Base-by-base conservation (phyloP, 805 yeast species). In the Candida adriatica region DNA sequence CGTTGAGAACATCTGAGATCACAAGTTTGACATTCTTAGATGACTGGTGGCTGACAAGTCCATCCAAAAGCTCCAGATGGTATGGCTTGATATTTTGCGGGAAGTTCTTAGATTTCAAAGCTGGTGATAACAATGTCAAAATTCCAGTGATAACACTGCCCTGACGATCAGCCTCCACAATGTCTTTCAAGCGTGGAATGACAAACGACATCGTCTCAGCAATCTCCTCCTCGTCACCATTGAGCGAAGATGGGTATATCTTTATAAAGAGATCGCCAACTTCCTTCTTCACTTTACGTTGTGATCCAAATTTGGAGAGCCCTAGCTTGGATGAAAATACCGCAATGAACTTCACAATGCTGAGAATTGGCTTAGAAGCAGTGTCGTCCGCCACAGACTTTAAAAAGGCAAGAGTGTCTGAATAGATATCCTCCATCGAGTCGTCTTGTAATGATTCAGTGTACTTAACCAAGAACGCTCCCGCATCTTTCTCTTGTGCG, bases 361-460 rank as follows among this genome's bases (percentile, higher is more conserved):
- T 66, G 3, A 84, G 68, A 1, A 80, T 49, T 3, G 53, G 52
- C 33, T 65, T 68, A 51, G 73, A 83, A 5, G 58, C 45, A 6
- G 60, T 45, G 42, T 73, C 71, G 3, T 68, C 53, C 18, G 66
- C 43, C 0, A 75, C 69, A 5, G 77, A 86, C 41, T 67, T 77
- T 42, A 84, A 61, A 42, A 83, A 87, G 2, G 53, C 51, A 16
- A 73, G 58, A 20, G 79, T 59, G 15, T 68, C 70, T 8, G 55
- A 53, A 78, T 87, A 90, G 13, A 87, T 68, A 36, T 90, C 97
- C 37, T 81, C 87, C 29, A 86, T 61, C 0, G 84, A 75, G 45
- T 86, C 94, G 39, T 68, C 69, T 41, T 83, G 94, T 24, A 88
- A 59, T 0, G 87, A 68, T 5, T 58, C 58, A 15, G 79, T 59